These are phyloP conservation scores for Aspergillus latus DNA, from an alignment of 2,329 filamentous ascomycete genomes.

Conservation along the genomic window DNA sequence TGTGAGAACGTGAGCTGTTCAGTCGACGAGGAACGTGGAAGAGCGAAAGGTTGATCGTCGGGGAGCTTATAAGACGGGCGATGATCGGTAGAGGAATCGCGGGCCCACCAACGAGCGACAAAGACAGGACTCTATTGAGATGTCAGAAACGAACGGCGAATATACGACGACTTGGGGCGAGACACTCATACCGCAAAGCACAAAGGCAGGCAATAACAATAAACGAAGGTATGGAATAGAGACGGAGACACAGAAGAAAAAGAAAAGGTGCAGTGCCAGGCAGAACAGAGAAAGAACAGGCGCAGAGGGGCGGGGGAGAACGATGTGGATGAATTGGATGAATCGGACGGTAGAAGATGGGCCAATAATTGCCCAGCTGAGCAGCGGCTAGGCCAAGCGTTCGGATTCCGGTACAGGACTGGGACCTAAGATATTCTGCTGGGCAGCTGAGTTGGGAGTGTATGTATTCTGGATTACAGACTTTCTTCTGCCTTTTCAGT, in stretches of 20 bases:
- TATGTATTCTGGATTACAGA: neutral
- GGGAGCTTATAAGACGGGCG: constrained; percentile 7
- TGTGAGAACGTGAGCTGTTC: constrained; percentile 12
- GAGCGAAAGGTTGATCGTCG: constrained; percentile 13
- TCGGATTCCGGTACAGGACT: constrained; percentile 2
- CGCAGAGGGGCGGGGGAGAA: constrained; percentile 1
- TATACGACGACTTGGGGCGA: neutral
- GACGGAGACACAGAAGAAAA: neutral
- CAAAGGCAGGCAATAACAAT: neutral
- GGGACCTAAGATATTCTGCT: neutral
- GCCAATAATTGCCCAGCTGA: constrained; percentile 11
- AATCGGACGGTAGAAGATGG: constrained; percentile 11
- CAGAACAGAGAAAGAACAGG: neutral
- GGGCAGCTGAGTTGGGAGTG: neutral
- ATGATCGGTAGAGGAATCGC: constrained; percentile 10
- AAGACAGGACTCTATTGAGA: constrained; percentile 5
- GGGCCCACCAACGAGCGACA: constrained; percentile 15
- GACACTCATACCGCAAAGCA: constrained; percentile 5
- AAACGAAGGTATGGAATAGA: constrained; percentile 3
- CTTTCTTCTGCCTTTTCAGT: neutral
- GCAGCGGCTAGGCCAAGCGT: neutral
- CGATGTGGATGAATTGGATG: constrained; percentile 13
- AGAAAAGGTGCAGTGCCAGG: neutral
- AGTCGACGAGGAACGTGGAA: constrained; percentile 2
- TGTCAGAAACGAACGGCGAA: neutral